A percentile compares a stretch with the other conserved stretches of the same genome.
These are phyloP conservation scores for Phytophthora kernoviae DNA, from an alignment of 352 stramenopile genomes.

Conservation along the genomic window DNA sequence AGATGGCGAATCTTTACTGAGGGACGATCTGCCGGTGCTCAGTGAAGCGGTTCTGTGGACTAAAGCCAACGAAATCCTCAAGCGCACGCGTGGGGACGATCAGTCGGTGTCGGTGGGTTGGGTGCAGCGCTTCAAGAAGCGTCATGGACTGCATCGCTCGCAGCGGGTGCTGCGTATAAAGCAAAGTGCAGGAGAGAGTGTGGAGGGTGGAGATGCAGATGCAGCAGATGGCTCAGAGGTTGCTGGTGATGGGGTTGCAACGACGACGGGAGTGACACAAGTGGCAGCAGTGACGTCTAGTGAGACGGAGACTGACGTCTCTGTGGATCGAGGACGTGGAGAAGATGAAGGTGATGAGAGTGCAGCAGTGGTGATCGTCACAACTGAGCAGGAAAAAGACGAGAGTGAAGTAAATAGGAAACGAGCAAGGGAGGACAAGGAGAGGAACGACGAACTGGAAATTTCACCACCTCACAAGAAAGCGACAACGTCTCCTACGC, in stretches of 20 bases:
- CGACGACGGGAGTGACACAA: background rate
- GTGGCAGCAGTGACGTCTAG: background rate
- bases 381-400: too few species aligned
- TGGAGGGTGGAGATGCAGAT: too few species aligned
- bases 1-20: slow-evolving; percentile 1
- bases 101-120: slow-evolving; percentile 37
- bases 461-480: background rate
- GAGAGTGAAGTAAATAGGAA: too few species aligned
- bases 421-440: too few species aligned
- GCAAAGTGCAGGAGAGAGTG: background rate
- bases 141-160: slow-evolving; percentile 40
- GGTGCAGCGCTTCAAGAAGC: slow-evolving; percentile 46
- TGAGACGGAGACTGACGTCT: too few species aligned
- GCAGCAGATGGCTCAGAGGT: background rate
- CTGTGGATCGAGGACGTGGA: too few species aligned
- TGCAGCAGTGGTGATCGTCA: too few species aligned
- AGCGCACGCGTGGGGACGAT: slow-evolving; percentile 9
- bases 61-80: slow-evolving; percentile 47
- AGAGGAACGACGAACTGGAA: background rate
- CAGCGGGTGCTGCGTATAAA: slow-evolving; percentile 8
- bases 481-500: background rate
- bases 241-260: background rate
- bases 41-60: slow-evolving; percentile 35
- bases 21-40: slow-evolving; percentile 12
- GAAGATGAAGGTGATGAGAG: too few species aligned